A percentile compares a stretch with the other conserved stretches of the same genome.
These are phyloP conservation scores for Psilocybe azurescens DNA, from an alignment of 768 basidiomycete genomes.

Conservation along the genomic window DNA sequence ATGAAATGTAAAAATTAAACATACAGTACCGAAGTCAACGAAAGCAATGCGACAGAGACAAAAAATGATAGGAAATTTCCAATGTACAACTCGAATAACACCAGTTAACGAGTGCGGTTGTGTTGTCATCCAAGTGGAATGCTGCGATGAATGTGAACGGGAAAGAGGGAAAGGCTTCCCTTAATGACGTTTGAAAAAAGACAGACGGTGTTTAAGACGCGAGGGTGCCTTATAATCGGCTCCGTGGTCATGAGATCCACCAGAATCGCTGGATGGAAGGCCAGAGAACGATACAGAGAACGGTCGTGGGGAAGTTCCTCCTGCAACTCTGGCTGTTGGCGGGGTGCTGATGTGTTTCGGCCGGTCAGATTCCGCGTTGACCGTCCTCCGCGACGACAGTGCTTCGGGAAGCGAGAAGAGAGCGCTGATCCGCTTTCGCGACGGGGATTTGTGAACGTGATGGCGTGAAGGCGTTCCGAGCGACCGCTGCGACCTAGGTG, in stretches of 20 bases:
- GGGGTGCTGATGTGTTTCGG: not conserved
- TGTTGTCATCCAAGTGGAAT: not conserved
- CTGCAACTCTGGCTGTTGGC: not conserved
- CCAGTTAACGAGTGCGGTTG: not conserved
- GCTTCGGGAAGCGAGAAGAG: constrained; percentile 20
- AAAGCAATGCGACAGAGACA: not conserved
- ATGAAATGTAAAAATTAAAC: not conserved
- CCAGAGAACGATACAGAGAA: constrained; percentile 7
- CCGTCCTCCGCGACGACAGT: constrained; percentile 15
- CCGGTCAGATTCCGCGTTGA: constrained; percentile 1
- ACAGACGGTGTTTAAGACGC: not conserved
- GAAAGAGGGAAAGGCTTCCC: not conserved
- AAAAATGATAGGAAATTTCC: not conserved
- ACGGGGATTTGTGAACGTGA: constrained; percentile 17
- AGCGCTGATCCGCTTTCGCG: constrained; percentile 21
- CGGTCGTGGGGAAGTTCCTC: not conserved
- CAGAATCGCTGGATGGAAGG: constrained; percentile 4
- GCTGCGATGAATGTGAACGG: not conserved
- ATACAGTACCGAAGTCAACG: not conserved
- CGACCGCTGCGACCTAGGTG: not conserved
- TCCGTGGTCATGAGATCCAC: constrained; percentile 2
- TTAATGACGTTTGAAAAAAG: constrained; percentile 3
- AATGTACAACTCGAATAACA: not conserved
- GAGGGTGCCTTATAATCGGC: not conserved
- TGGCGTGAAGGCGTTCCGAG: not conserved